Evolutionary conservation across 129 eudicot genomes (phyloP).

Genomic region (Flaveria brownii): DNA sequence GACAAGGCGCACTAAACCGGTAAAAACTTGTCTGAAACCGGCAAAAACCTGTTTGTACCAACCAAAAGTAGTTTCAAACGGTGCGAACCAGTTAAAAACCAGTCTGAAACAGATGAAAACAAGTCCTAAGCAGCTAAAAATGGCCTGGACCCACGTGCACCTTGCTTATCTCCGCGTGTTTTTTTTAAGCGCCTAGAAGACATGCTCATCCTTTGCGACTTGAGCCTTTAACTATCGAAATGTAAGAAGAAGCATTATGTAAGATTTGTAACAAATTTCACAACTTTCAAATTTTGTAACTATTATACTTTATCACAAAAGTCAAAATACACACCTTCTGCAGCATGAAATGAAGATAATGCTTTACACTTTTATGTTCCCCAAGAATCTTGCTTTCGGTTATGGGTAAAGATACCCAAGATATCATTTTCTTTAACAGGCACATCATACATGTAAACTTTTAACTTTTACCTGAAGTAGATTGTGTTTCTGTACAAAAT

Average conservation of each 20-base stretch:
- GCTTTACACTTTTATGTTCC: slow-evolving; percentile 25
- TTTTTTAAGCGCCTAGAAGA: no score
- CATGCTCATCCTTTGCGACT: no score
- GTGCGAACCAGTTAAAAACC: no score
- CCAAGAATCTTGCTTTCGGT: slow-evolving; percentile 40
- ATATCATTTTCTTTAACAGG: slow-evolving; percentile 19
- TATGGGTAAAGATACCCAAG: slow-evolving; percentile 29
- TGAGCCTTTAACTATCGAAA: no score
- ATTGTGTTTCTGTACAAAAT: slow-evolving; percentile 17
- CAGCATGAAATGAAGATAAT: slow-evolving; percentile 14
- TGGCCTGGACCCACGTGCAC: no score
- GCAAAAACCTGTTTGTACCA: no score
- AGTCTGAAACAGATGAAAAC: no score
- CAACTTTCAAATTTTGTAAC: neutral
- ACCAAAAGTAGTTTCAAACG: no score
- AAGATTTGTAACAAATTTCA: neutral
- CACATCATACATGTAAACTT: neutral
- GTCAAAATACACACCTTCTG: slow-evolving; percentile 25
- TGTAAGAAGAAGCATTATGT: neutral
- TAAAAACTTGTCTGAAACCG: no score
- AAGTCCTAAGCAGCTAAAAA: no score
- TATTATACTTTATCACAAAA: neutral
- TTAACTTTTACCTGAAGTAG: slow-evolving; percentile 3
- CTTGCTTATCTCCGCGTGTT: no score
- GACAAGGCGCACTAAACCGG: no score